Evolutionary conservation across 2,329 filamentous ascomycete species (phyloP).

Genomic region (Elsinoe fawcettii): DNA sequence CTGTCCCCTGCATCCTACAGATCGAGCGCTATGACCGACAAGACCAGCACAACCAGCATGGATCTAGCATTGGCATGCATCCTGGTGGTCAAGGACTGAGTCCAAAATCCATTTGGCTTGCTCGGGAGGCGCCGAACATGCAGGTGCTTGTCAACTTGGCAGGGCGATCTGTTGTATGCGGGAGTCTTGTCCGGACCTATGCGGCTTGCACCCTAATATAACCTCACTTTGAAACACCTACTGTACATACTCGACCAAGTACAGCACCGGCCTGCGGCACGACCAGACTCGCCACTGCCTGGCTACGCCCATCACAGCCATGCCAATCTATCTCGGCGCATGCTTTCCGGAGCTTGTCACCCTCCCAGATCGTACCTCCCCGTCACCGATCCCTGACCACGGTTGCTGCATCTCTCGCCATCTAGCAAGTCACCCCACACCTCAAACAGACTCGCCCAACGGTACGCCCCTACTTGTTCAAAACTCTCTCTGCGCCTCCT

Average conservation of each 20-base stretch:
- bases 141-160: slow-evolving; percentile 9
- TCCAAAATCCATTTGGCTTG: neutral
- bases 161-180: neutral
- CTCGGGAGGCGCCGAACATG: slow-evolving; percentile 9
- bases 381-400: slow-evolving; percentile 1
- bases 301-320: neutral
- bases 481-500: slow-evolving; percentile 11
- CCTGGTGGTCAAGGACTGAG: slow-evolving; percentile 4
- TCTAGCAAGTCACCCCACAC: slow-evolving; percentile 2
- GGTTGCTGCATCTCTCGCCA: neutral
- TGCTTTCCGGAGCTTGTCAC: slow-evolving; percentile 8
- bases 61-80: neutral
- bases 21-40: neutral
- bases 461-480: slow-evolving; percentile 5
- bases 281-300: neutral
- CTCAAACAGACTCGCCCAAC: slow-evolving; percentile 2
- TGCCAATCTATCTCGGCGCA: slow-evolving; percentile 1
- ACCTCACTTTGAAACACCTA: slow-evolving; percentile 4
- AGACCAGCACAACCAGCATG: neutral
- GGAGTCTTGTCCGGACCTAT: neutral
- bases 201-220: neutral
- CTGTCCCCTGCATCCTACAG: neutral
- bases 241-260: neutral
- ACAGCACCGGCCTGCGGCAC: neutral
- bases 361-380: neutral